phyloP scores from a whole-genome alignment of 768 basidiomycete genomes.

The Naematelia encephala region DNA sequence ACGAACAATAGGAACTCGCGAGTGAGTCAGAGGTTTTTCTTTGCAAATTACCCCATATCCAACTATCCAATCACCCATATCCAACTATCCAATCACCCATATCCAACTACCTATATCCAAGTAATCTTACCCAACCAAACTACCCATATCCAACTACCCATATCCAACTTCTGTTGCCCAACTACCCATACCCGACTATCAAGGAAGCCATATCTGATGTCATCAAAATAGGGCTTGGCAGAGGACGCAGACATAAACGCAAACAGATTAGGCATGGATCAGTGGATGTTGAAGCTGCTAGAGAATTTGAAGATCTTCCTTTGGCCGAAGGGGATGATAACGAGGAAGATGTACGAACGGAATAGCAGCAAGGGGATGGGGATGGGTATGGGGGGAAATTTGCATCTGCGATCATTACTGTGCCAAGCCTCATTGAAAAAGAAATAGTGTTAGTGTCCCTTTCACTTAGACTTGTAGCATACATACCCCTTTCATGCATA shows the following conservation, averaged over 20 bases:
- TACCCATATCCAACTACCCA: too few relatives aligned
- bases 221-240: conserved; percentile 21
- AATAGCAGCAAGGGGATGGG: background rate
- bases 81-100: background rate
- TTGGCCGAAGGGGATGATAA: conserved; percentile 5
- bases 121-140: background rate
- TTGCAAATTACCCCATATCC: background rate
- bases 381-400: background rate
- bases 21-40: conserved; percentile 38
- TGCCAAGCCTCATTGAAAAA: background rate
- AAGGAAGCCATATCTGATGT: too few relatives aligned
- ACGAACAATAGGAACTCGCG: conserved; percentile 48
- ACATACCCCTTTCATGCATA: background rate
- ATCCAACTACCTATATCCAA: background rate
- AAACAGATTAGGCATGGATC: background rate
- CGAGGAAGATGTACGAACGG: conserved; percentile 2
- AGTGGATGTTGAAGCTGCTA: conserved; percentile 28
- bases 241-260: conserved; percentile 6
- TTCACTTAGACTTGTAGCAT: background rate
- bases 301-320: conserved; percentile 28
- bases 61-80: background rate
- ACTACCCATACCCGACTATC: too few relatives aligned
- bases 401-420: background rate
- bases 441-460: background rate
- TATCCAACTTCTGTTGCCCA: background rate